Base-by-base conservation (phyloP, 1,284 basidiomycete species). In the Cutaneotrichosporon sp. region DNA sequence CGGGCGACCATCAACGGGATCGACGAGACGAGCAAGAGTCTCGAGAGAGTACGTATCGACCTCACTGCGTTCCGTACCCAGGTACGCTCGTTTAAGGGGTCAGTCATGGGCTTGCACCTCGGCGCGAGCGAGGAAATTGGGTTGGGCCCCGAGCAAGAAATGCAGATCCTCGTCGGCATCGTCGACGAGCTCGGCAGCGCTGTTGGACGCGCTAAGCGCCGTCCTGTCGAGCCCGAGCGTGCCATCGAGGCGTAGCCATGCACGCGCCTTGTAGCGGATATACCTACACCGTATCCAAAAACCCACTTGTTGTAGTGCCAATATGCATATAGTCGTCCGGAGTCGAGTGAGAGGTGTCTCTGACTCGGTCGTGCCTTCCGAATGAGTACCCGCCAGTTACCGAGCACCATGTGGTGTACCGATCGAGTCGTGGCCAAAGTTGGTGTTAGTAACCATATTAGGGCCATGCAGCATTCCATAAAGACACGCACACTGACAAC, bases 91-190 rank as follows among this genome's bases (percentile, higher is more conserved):
- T 71, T 70, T 41, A 55, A 64, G 33, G 70, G 67, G 8, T 65
- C 62, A 15, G 61, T 73, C 53, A 68, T 71, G 65, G 71, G 71
- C 3, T 60, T 71, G 44, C 71, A 73, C 46, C 59, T 72, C 10
- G 70, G 67, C 33, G 60, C 63, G 26, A 39, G 44, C 30, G 49
- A 46, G 43, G 50, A 49, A 44, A 46, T 49, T 30, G 60, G 64
- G 12, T 48, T 70, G 20, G 66, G 66, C 3, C 61, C 62, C 4
- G 67, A 66, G 47, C 62, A 69, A 51, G 68, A 70, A 52, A 56
- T 69, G 43, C 53, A 58, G 33, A 62, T 69, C 12, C 54, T 59
- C 4, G 37, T 20, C 8, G 49, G 46, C 1, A 54, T 59, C 9
- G 57, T 59, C 0, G 49, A 48, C 15, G 57, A 59, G 37, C 54